Evolutionary conservation across 2,329 filamentous ascomycete species (phyloP).

Genomic region (Aspergillus sergii): DNA sequence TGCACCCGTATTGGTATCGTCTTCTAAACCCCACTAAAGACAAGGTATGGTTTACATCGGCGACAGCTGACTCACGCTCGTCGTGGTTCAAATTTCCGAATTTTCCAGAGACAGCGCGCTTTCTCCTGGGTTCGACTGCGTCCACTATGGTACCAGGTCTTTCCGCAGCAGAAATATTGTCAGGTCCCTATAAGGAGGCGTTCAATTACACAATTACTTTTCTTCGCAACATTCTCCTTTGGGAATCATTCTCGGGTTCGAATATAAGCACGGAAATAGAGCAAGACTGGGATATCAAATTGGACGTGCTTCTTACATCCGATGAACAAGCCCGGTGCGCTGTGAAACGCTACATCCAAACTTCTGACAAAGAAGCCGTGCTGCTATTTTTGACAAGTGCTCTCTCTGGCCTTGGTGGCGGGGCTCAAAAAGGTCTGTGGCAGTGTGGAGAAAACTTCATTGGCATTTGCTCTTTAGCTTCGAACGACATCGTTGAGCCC

Average conservation of each 20-base stretch:
- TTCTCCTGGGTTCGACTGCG: constrained; percentile 31
- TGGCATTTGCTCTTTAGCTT: constrained; percentile 57
- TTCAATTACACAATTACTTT: constrained; percentile 73
- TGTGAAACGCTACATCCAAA: constrained; percentile 44
- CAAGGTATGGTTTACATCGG: constrained; percentile 41
- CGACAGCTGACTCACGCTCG: constrained; percentile 56
- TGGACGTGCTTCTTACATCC: constrained; percentile 72
- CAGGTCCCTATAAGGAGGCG: constrained; percentile 47
- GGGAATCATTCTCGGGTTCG: constrained; percentile 55
- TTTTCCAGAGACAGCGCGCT: constrained; percentile 39
- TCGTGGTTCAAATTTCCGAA: constrained; percentile 43
- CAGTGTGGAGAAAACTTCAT: constrained; percentile 55
- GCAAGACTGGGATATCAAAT: constrained; percentile 79
- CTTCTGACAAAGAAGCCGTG: constrained; percentile 40
- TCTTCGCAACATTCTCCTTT: constrained; percentile 63
- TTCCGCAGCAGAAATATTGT: constrained; percentile 32
- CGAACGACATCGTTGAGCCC: constrained; percentile 55
- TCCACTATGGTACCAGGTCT: constrained; percentile 35
- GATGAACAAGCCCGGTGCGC: constrained; percentile 66
- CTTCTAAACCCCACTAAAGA: constrained; percentile 60
- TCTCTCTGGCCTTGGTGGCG: constrained; percentile 47
- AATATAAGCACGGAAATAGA: constrained; percentile 60
- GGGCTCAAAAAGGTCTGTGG: constrained; percentile 43
- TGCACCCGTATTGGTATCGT: constrained; percentile 76
- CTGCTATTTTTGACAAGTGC: constrained; percentile 47